Base-by-base conservation (phyloP, 495 filamentous ascomycete genomes). In the Penicillium malachiteum region DNA sequence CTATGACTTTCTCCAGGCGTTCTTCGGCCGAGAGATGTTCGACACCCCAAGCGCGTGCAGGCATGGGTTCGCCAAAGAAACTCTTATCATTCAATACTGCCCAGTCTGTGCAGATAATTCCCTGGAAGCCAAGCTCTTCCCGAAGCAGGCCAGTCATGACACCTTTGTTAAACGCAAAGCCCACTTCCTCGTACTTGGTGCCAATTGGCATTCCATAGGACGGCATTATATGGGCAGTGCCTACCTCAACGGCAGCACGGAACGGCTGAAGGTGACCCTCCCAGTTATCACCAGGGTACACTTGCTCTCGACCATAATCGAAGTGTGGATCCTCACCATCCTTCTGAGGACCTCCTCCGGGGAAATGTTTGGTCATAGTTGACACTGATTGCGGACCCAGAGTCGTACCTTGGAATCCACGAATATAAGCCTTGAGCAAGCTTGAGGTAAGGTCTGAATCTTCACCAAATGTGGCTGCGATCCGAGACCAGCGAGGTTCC, bases 251-350 rank as follows among this genome's bases (percentile, higher is more conserved):
- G 71, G 40, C 40, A 3, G 14, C 16, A 6, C 13, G 10, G 40
- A 43, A 43, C 1, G 40, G 40, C 7, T 43, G 5, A 7, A 43
- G 56, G 32, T 73, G 69, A 52, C 70, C 62, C 5, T 71, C 57
- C 3, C 69, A 47, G 21, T 73, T 70, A 14, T 68, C 51, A 0
- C 72, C 72, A 1, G 70, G 70, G 18, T 73, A 73, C 0, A 57
- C 63, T 53, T 69, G 59, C 3, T 75, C 61, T 52, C 67, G 63
- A 3, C 72, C 72, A 47, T 73, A 75, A 7, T 48, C 38, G 45
- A 75, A 75, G 39, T 75, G 72, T 1, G 63, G 56, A 54, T 75
- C 72, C 35, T 75, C 69, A 35, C 72, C 70, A 34, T 73, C 57
- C 48, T 69, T 46, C 59, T 62, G 53, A 12, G 70, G 64, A 3